phyloP scores from a whole-genome alignment of 768 basidiomycete species.

The Nidula microcarpa region DNA sequence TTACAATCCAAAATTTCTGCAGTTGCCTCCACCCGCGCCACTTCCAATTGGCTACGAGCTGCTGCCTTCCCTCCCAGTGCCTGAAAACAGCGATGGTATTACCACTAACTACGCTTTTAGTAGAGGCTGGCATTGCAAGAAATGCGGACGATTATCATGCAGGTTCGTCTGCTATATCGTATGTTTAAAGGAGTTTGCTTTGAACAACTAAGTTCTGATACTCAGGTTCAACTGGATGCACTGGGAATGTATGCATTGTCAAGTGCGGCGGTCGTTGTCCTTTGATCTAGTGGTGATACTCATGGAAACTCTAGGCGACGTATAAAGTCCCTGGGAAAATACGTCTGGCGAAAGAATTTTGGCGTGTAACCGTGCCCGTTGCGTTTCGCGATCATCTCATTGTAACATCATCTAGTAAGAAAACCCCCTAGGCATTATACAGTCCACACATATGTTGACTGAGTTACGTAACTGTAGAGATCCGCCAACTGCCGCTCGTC shows the following conservation, averaged over 20 bases:
- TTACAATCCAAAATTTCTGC: constrained; percentile 48
- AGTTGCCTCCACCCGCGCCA: constrained; percentile 24
- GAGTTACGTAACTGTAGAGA: constrained; percentile 17
- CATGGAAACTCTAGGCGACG: constrained; percentile 11
- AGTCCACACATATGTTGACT: not conserved
- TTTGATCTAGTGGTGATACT: not conserved
- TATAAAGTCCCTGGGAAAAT: constrained; percentile 19
- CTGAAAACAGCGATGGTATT: constrained; percentile 23
- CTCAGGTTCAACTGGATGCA: constrained; percentile 68
- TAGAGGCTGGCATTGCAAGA: constrained; percentile 65
- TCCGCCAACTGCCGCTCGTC: constrained; percentile 18
- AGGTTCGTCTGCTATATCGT: constrained; percentile 39
- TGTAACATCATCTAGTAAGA: constrained; percentile 25
- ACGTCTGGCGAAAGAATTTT: constrained; percentile 31
- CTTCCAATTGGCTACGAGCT: constrained; percentile 33
- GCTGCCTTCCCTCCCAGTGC: constrained; percentile 27
- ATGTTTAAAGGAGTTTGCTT: constrained; percentile 1
- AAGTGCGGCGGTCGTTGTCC: constrained; percentile 29
- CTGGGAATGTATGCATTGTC: constrained; percentile 67
- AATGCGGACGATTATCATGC: constrained; percentile 72
- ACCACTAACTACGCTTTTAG: constrained; percentile 54
- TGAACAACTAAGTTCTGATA: not conserved
- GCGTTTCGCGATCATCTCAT: constrained; percentile 27
- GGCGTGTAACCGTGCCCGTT: constrained; percentile 22
- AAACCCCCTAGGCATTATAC: not conserved